Conservation (phyloP, 257 asterid species). For the Rehmannia glutinosa region DNA sequence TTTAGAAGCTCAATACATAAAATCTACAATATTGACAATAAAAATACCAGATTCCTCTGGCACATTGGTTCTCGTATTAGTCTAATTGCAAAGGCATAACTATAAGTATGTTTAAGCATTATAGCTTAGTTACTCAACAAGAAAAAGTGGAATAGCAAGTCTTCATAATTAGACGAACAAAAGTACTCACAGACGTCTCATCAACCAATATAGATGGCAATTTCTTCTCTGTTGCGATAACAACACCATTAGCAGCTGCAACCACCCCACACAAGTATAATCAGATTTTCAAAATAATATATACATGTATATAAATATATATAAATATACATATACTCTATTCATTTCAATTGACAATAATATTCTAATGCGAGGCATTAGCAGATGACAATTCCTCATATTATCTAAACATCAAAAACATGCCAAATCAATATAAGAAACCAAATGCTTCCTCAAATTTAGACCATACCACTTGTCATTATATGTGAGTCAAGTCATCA, state of each 20-base stretch:
- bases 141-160: too few relatives aligned
- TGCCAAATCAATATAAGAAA: background rate
- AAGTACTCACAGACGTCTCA: slow-evolving; percentile 81
- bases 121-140: background rate
- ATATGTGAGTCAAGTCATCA: background rate
- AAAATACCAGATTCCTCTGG: too few relatives aligned
- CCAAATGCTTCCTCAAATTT: background rate
- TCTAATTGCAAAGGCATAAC: too few relatives aligned
- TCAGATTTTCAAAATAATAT: background rate
- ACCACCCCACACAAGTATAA: slow-evolving; percentile 9
- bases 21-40: background rate
- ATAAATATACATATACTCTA: background rate
- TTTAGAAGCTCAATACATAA: background rate
- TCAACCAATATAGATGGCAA: slow-evolving; percentile 96
- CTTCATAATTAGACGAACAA: too few relatives aligned
- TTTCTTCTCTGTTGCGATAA: slow-evolving; percentile 97
- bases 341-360: background rate
- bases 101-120: too few relatives aligned
- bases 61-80: too few relatives aligned
- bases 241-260: slow-evolving; percentile 99
- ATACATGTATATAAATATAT: background rate
- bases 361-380: background rate
- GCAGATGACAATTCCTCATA: background rate
- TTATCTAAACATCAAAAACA: background rate
- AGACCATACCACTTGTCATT: background rate